phyloP scores from a whole-genome alignment of 2,329 filamentous ascomycete species.

The Thielaviopsis cerberus region DNA sequence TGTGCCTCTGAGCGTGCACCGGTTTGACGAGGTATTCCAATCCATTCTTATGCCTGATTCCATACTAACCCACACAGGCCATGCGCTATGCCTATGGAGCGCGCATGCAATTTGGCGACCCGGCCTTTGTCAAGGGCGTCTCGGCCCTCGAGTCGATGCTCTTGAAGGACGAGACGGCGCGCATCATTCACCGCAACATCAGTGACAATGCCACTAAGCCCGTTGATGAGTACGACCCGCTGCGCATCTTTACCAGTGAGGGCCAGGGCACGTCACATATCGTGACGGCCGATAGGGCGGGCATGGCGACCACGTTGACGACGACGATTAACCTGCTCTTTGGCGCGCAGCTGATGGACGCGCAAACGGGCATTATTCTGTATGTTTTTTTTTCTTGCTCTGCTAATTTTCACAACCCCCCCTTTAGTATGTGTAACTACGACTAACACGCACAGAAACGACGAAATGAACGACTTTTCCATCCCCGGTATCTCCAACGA shows the following conservation, averaged over 20 bases:
- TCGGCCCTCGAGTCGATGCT: slow-evolving; percentile 41
- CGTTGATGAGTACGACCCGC: slow-evolving; percentile 54
- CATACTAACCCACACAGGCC: slow-evolving; percentile 25
- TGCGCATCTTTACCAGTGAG: slow-evolving; percentile 44
- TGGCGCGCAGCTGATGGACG: slow-evolving; percentile 60
- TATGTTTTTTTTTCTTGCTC: slow-evolving; percentile 16
- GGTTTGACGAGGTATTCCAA: slow-evolving; percentile 46
- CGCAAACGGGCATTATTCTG: slow-evolving; percentile 66
- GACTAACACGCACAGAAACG: slow-evolving; percentile 26
- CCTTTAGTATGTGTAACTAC: no score
- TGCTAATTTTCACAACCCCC: background rate
- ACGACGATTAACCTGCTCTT: slow-evolving; percentile 81
- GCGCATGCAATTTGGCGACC: slow-evolving; percentile 67
- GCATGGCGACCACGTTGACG: slow-evolving; percentile 63
- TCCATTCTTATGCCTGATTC: background rate
- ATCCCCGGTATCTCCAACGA: slow-evolving; percentile 60
- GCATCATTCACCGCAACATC: slow-evolving; percentile 46
- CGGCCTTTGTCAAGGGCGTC: slow-evolving; percentile 48
- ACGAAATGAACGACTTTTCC: slow-evolving; percentile 65
- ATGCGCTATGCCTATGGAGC: slow-evolving; percentile 77
- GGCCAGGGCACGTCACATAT: slow-evolving; percentile 60
- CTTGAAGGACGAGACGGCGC: slow-evolving; percentile 41
- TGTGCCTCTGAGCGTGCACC: slow-evolving; percentile 55
- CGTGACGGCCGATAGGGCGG: slow-evolving; percentile 50
- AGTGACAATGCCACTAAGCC: slow-evolving; percentile 53